Evolutionary conservation across 2,329 filamentous ascomycete genomes (phyloP), one percentile per base, ranked within the genome.

Genomic region (Phialophora tarda): DNA sequence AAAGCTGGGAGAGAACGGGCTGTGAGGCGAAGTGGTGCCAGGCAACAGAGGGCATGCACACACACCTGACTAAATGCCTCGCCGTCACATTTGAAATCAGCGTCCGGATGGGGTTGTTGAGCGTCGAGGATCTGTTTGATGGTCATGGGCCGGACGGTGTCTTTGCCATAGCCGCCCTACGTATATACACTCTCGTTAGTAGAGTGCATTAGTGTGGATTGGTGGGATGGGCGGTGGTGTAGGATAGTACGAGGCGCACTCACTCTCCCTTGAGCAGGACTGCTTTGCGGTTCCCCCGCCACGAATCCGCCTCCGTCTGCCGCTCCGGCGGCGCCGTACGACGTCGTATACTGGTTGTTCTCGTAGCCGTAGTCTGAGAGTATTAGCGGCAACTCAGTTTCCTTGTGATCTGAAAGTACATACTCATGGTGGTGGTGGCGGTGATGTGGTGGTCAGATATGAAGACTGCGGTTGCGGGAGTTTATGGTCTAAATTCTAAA

Each of bases 91-190:
- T 88, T 88, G 84, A 96, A 95, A 41, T 92, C 89, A 63, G 88
- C 88, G 66, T 89, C 87, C 1, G 88, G 87, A 77, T 91, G 89
- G 47, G 89, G 86, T 79, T 92, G 89, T 70, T 90, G 85, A 70
- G 92, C 91, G 70, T 96, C 92, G 75, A 93, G 83, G 65, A 97
- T 86, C 80, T 99, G 95, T 79, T 97, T 97, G 80, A 98, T 92
- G 11, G 95, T 99, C 55, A 97, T 91, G 0, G 95, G 93, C 53
- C 95, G 91, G 60, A 99, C 86, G 23, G 92, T 93, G 74, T 97
- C 92, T 79, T 96, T 91, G 72, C 86, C 85, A 77, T 90, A 90
- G 67, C 73, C 71, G 41, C 65, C 64, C 69, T 72, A 51, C 32
- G 32, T 11, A 34, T 34, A 48, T 21, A 48, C 17, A 7, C 28